phyloP scores from a whole-genome alignment of 2,329 filamentous ascomycete species.

The Bimuria novae-zelandiae region DNA sequence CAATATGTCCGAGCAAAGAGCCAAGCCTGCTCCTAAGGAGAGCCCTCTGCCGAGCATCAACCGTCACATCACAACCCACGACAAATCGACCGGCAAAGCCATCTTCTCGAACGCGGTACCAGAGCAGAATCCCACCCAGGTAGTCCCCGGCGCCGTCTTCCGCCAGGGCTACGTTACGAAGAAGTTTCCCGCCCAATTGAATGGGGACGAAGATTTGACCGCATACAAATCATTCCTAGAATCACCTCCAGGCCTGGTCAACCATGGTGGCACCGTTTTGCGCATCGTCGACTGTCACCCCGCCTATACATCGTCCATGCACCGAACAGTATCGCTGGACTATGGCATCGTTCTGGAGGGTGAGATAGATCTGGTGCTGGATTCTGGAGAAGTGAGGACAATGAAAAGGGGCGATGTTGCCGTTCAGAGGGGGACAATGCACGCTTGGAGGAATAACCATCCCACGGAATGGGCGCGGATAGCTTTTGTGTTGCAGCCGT shows the following conservation, averaged over 20 bases:
- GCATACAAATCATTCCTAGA: constrained; percentile 52
- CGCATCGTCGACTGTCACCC: constrained; percentile 45
- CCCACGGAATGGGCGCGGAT: constrained; percentile 35
- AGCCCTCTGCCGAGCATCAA: constrained; percentile 32
- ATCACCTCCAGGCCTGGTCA: constrained; percentile 54
- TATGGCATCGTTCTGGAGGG: constrained; percentile 48
- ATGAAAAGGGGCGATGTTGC: constrained; percentile 43
- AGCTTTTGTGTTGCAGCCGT: constrained; percentile 39
- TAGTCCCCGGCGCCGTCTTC: constrained; percentile 43
- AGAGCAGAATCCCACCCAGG: constrained; percentile 26
- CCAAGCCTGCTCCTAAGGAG: constrained; percentile 19
- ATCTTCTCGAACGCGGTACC: constrained; percentile 36
- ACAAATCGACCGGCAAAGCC: constrained; percentile 36
- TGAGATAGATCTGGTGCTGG: constrained; percentile 43
- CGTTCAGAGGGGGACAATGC: constrained; percentile 46
- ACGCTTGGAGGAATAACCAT: constrained; percentile 43
- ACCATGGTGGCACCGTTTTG: constrained; percentile 52
- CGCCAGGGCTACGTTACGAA: constrained; percentile 56
- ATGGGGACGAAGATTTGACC: constrained; percentile 51
- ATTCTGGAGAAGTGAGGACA: constrained; percentile 41
- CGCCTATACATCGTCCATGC: constrained; percentile 39
- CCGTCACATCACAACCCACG: constrained; percentile 45
- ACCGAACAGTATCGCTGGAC: constrained; percentile 45
- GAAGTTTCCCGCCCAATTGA: constrained; percentile 52
- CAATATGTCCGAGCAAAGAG: constrained; percentile 12